Conservation (phyloP, 306 rosid species). For the Psophocarpus tetragonolobus region DNA sequence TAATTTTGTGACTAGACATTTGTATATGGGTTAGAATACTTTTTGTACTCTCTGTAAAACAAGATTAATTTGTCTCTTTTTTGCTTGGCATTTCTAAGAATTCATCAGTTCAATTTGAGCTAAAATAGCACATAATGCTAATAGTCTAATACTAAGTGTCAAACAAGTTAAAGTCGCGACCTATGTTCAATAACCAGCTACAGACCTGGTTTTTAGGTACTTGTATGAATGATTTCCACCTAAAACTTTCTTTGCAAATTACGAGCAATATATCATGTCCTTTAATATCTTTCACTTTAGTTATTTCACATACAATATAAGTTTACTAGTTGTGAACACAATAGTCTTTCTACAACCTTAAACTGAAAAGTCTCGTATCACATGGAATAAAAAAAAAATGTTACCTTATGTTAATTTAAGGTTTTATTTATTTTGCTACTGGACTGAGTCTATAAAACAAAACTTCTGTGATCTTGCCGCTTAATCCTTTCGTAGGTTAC, state of each 20-base stretch:
- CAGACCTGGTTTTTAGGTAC: not conserved
- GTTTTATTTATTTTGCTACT: not conserved
- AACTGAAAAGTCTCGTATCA: not conserved
- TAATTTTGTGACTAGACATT: too few relatives aligned
- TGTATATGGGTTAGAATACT: too few relatives aligned
- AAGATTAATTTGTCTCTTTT: too few relatives aligned
- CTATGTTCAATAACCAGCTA: not conserved
- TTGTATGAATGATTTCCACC: not conserved
- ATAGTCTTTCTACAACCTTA: not conserved
- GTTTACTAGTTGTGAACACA: not conserved
- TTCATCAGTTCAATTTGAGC: too few relatives aligned
- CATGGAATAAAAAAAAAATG: not conserved
- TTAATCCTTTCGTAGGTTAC: too few relatives aligned
- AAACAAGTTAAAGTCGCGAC: not conserved
- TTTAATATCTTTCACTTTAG: not conserved
- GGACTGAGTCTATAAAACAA: not conserved
- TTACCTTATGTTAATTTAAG: not conserved
- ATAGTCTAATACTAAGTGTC: too few relatives aligned
- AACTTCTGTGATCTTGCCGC: not conserved
- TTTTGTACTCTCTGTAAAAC: too few relatives aligned
- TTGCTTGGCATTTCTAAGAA: too few relatives aligned
- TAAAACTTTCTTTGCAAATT: not conserved
- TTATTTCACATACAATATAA: not conserved
- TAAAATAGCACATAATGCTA: too few relatives aligned
- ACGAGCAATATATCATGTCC: not conserved